These are phyloP conservation scores for Ceratobasidium sp. DNA, from an alignment of 1,284 basidiomycete species.

Conservation along the genomic window DNA sequence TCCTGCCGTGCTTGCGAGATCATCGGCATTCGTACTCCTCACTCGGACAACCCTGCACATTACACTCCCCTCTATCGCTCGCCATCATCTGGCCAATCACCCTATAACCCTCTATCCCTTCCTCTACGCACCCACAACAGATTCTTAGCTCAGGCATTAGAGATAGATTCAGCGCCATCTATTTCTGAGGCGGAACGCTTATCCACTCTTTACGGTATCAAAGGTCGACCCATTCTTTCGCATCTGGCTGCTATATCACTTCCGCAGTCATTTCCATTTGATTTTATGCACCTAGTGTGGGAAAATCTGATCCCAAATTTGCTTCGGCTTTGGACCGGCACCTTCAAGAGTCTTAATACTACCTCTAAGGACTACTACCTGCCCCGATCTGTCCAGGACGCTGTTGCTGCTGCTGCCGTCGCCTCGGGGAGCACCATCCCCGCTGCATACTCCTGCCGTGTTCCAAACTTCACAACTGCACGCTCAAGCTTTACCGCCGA, in stretches of 20 bases:
- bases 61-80: conserved; percentile 41
- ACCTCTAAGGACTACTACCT: conserved; percentile 4
- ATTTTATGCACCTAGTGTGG: conserved; percentile 24
- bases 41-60: neutral
- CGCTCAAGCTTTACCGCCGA: conserved; percentile 54
- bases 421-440: conserved; percentile 57
- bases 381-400: conserved; percentile 57
- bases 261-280: neutral
- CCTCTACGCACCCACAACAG: neutral
- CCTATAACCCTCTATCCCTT: conserved; percentile 15
- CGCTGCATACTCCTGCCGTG: conserved; percentile 57
- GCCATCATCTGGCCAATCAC: neutral
- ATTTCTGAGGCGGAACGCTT: neutral
- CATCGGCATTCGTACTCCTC: conserved; percentile 1
- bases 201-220: neutral
- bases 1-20: conserved; percentile 45
- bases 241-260: neutral
- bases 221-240: neutral
- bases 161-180: neutral
- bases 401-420: conserved; percentile 58
- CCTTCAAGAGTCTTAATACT: conserved; percentile 4
- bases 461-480: conserved; percentile 59
- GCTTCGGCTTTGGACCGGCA: conserved; percentile 3
- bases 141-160: neutral
- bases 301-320: neutral